Percentiles rank a stretch among this genome's conserved stretches.
phyloP scores from a whole-genome alignment of 2,329 filamentous ascomycete genomes.

The Trichoderma polysporum region DNA sequence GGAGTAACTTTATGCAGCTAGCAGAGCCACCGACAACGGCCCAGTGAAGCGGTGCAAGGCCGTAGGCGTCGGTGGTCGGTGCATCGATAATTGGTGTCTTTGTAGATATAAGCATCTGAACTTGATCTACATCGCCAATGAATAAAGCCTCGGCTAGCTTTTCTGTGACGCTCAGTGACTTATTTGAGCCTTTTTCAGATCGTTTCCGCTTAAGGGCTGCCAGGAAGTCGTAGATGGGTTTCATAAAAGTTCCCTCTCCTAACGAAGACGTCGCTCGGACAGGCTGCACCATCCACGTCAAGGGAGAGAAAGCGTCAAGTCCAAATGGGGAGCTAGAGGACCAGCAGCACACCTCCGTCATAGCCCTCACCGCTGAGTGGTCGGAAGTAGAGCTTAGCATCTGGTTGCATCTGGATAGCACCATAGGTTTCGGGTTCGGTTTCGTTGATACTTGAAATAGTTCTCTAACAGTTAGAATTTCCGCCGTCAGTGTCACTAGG shows the following conservation, averaged over 20 bases:
- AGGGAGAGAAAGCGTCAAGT: neutral
- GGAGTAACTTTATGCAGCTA: neutral
- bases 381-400: neutral
- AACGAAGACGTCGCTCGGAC: neutral
- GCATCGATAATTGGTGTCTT: neutral
- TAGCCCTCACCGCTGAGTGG: neutral
- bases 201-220: neutral
- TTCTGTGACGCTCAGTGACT: neutral
- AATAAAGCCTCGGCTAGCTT: constrained; percentile 4
- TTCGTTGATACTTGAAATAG: neutral
- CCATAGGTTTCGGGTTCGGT: no score
- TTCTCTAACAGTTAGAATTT: neutral
- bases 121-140: neutral
- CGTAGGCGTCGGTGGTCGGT: neutral
- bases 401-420: neutral
- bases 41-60: constrained; percentile 13
- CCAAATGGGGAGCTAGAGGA: neutral
- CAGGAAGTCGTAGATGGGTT: constrained; percentile 10
- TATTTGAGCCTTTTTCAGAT: neutral
- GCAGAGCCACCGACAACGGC: constrained; percentile 6
- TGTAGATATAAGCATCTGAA: neutral
- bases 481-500: neutral
- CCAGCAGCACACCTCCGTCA: neutral
- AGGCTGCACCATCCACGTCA: neutral
- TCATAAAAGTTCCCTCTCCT: neutral